Conservation (phyloP, 139 green algal genomes). For the Dunaliella primolecta region DNA sequence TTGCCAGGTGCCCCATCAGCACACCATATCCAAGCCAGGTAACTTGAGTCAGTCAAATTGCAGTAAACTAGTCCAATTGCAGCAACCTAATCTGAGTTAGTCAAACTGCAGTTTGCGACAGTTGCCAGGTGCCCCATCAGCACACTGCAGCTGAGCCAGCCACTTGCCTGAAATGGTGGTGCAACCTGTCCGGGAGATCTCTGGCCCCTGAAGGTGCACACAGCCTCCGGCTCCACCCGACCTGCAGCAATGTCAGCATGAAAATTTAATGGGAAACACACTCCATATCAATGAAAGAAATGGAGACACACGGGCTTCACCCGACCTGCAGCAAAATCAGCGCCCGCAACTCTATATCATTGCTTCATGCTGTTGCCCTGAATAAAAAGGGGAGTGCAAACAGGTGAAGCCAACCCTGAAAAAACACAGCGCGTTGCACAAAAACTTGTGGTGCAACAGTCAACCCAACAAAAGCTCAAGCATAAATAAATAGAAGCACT, state of each 20-base stretch:
- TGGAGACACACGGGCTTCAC: no score
- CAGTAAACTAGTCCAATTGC: background rate
- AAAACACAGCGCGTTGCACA: background rate
- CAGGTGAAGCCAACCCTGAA: background rate
- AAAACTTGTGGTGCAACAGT: no score
- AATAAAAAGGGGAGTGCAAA: background rate
- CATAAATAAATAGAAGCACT: background rate
- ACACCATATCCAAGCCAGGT: no score
- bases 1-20: no score
- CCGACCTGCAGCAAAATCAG: background rate
- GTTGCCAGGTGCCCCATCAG: no score
- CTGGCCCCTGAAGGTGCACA: background rate
- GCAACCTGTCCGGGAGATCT: background rate
- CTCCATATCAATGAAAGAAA: no score
- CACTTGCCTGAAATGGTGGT: background rate
- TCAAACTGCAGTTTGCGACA: background rate
- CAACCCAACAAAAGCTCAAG: background rate
- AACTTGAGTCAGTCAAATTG: background rate
- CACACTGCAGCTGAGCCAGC: background rate
- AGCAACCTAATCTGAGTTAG: background rate
- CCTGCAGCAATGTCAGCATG: background rate
- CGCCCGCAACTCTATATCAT: background rate
- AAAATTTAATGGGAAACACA: background rate
- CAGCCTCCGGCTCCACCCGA: background rate
- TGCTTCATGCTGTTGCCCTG: background rate